Conservation (phyloP, 768 basidiomycete genomes). For the Suillus decipiens region DNA sequence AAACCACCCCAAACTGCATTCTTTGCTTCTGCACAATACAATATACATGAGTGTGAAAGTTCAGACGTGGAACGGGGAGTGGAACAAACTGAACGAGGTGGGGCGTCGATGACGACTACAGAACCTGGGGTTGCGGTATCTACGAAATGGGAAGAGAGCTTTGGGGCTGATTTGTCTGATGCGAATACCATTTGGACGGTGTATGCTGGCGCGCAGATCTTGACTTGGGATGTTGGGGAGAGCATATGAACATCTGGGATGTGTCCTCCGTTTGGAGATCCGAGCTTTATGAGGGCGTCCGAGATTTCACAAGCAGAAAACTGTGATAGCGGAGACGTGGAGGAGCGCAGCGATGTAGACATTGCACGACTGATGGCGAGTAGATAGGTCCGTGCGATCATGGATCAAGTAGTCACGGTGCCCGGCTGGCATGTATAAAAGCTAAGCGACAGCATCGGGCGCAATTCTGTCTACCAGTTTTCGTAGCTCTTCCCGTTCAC, state of each 20-base stretch:
- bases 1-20: slow-evolving; percentile 93
- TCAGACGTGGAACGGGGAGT: slow-evolving; percentile 15
- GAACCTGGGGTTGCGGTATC: slow-evolving; percentile 69
- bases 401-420: not conserved
- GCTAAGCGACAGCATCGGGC: too few relatives aligned
- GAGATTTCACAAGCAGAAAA: slow-evolving; percentile 85
- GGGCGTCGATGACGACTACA: slow-evolving; percentile 75
- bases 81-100: slow-evolving; percentile 53
- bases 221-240: slow-evolving; percentile 38
- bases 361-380: slow-evolving; percentile 18
- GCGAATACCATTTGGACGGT: slow-evolving; percentile 81
- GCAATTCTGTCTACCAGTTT: too few relatives aligned
- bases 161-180: slow-evolving; percentile 61
- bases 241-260: slow-evolving; percentile 76
- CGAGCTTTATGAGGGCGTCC: slow-evolving; percentile 84
- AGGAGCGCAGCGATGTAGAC: slow-evolving; percentile 16
- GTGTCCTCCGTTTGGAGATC: slow-evolving; percentile 68
- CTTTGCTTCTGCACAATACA: slow-evolving; percentile 55
- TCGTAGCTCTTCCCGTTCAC: too few relatives aligned
- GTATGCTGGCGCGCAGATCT: slow-evolving; percentile 77
- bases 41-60: slow-evolving; percentile 1
- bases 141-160: slow-evolving; percentile 73
- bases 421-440: not conserved
- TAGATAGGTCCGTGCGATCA: slow-evolving; percentile 10
- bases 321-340: slow-evolving; percentile 22